phyloP scores from a whole-genome alignment of 2,329 filamentous ascomycete species.

The Endocalyx cinctus region DNA sequence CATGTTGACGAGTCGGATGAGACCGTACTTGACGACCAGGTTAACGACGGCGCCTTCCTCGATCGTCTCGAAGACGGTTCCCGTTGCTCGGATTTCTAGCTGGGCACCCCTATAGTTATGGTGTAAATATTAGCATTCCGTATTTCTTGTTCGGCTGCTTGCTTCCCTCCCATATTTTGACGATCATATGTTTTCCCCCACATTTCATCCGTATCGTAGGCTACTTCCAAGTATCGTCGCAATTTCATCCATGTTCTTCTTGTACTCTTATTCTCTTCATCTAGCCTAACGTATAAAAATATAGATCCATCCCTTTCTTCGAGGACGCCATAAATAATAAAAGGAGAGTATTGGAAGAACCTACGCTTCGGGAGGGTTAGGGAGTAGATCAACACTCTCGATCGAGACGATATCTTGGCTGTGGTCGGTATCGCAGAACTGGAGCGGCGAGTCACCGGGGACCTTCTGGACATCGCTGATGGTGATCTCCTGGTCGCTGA shows the following conservation, averaged over 20 bases:
- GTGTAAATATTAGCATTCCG: too few relatives aligned
- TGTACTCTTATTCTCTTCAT: too few relatives aligned
- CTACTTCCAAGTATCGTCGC: too few relatives aligned
- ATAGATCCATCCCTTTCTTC: too few relatives aligned
- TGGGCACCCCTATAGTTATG: slow-evolving; percentile 59
- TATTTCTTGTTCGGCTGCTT: too few relatives aligned
- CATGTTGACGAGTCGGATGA: slow-evolving; percentile 83
- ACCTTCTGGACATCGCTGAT: slow-evolving; percentile 57
- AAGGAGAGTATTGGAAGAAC: slow-evolving; percentile 29
- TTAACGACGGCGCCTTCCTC: slow-evolving; percentile 75
- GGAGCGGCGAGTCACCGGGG: slow-evolving; percentile 79
- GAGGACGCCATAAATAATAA: too few relatives aligned
- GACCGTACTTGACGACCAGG: slow-evolving; percentile 85
- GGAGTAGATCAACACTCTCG: slow-evolving; percentile 71
- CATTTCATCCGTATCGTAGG: too few relatives aligned
- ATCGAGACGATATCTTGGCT: slow-evolving; percentile 68
- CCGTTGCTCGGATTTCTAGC: slow-evolving; percentile 74
- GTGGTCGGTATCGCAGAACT: slow-evolving; percentile 68
- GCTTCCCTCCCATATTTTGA: too few relatives aligned
- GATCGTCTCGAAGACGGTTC: slow-evolving; percentile 68
- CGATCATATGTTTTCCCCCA: too few relatives aligned
- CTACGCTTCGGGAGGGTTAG: slow-evolving; percentile 85
- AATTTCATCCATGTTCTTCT: too few relatives aligned
- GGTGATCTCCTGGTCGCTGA: slow-evolving; percentile 44
- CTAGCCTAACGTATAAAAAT: too few relatives aligned